Conservation (phyloP, 2,329 filamentous ascomycete genomes). For the Harringtonia lauricola region DNA sequence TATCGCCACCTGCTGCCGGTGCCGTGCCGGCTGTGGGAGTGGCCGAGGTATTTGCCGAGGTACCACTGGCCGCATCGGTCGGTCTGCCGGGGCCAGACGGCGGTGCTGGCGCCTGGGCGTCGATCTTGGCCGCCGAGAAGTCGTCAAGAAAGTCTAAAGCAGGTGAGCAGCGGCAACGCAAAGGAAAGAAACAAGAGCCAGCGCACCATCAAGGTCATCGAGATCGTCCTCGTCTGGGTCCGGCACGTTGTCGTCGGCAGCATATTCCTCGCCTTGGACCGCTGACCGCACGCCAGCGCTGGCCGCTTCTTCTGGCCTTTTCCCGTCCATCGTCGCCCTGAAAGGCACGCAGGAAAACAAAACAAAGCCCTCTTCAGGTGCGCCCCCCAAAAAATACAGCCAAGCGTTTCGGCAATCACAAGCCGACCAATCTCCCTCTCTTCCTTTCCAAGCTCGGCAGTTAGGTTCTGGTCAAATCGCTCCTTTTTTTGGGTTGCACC, state of each 20-base stretch:
- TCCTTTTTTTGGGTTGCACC: too few species aligned
- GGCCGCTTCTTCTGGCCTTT: too few species aligned
- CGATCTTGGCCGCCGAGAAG: constrained; percentile 58
- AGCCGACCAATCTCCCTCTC: too few species aligned
- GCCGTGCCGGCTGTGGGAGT: constrained; percentile 7
- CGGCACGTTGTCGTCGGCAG: constrained; percentile 47
- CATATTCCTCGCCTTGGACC: background rate
- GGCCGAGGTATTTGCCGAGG: background rate
- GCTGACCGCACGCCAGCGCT: too few species aligned
- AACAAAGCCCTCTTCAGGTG: too few species aligned
- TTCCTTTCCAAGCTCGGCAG: too few species aligned
- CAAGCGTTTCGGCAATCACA: too few species aligned
- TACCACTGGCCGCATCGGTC: background rate
- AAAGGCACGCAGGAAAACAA: too few species aligned
- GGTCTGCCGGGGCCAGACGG: constrained; percentile 12
- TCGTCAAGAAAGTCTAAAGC: constrained; percentile 84
- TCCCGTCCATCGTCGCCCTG: too few species aligned
- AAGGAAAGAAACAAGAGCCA: constrained; percentile 8
- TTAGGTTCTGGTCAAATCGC: too few species aligned
- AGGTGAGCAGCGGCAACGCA: background rate
- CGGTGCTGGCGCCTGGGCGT: constrained; percentile 28
- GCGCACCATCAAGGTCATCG: constrained; percentile 77
- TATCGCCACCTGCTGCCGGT: constrained; percentile 3
- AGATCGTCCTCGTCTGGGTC: constrained; percentile 90
- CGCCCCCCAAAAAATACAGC: too few species aligned